Percentiles rank a stretch among this genome's conserved stretches.
Evolutionary conservation across 2,329 filamentous ascomycete species (phyloP).

Genomic region (Thielaviopsis cerberus): DNA sequence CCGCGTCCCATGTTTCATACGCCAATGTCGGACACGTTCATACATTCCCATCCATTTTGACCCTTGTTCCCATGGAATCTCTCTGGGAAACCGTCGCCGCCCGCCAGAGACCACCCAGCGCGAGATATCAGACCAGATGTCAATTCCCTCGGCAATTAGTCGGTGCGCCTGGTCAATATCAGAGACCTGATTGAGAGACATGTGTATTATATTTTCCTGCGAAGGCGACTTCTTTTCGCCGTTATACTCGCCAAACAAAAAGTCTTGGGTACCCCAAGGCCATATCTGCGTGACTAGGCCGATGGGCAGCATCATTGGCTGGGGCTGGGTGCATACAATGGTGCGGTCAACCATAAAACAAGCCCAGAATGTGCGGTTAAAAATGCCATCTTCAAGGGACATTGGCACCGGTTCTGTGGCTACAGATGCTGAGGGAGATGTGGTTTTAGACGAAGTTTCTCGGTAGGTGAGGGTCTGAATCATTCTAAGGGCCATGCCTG

Average conservation of each 20-base stretch:
- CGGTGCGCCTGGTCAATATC: slow-evolving; percentile 16
- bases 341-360: slow-evolving; percentile 28
- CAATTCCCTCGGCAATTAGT: slow-evolving; percentile 23
- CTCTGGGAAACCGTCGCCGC: slow-evolving; percentile 22
- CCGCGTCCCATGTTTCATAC: slow-evolving; percentile 19
- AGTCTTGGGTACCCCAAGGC: slow-evolving; percentile 19
- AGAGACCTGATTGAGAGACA: slow-evolving; percentile 17
- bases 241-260: slow-evolving; percentile 20
- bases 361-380: slow-evolving; percentile 22
- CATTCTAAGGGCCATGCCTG: slow-evolving; percentile 7
- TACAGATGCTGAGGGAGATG: neutral
- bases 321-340: slow-evolving; percentile 24
- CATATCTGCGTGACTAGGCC: slow-evolving; percentile 20
- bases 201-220: slow-evolving; percentile 10
- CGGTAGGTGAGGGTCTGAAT: neutral
- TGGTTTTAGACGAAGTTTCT: neutral
- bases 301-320: slow-evolving; percentile 21
- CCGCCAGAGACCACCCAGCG: slow-evolving; percentile 26
- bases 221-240: slow-evolving; percentile 10
- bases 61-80: slow-evolving; percentile 22
- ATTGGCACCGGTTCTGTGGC: neutral
- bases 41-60: slow-evolving; percentile 20
- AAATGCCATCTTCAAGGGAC: neutral
- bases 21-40: slow-evolving; percentile 20
- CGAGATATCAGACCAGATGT: slow-evolving; percentile 25